A percentile compares a stretch with the other conserved stretches of the same genome.
Conservation (phyloP, 192 early-diverging fungal genomes). For the Linnemannia exigua region DNA sequence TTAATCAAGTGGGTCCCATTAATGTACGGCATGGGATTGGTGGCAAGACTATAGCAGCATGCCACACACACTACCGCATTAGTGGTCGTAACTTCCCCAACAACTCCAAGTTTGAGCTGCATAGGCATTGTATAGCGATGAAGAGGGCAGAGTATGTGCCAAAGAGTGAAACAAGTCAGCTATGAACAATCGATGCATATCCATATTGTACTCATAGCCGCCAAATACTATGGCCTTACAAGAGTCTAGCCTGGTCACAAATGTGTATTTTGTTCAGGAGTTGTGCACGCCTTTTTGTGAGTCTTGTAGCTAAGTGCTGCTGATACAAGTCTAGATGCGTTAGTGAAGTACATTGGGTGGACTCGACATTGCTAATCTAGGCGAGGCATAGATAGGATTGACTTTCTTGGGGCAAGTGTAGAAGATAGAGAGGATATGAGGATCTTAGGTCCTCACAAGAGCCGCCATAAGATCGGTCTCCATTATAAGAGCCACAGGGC, state of each 20-base stretch:
- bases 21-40: constrained; percentile 11
- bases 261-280: constrained; percentile 5
- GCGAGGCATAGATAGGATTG: constrained; percentile 19
- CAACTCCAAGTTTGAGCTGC: constrained; percentile 19
- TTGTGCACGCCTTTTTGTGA: constrained; percentile 25
- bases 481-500: too few relatives aligned
- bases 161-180: constrained; percentile 26
- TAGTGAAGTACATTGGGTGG: constrained; percentile 2
- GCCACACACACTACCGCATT: background rate
- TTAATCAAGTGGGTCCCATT: constrained; percentile 44
- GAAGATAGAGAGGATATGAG: constrained; percentile 30
- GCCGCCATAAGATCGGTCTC: too few relatives aligned
- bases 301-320: constrained; percentile 19
- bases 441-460: too few relatives aligned
- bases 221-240: constrained; percentile 20
- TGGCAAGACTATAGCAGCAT: constrained; percentile 18
- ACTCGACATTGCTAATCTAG: constrained; percentile 19
- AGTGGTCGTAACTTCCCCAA: constrained; percentile 17
- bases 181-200: constrained; percentile 17
- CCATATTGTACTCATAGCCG: constrained; percentile 15
- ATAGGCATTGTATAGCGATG: constrained; percentile 31
- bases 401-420: constrained; percentile 29
- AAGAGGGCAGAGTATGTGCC: constrained; percentile 11
- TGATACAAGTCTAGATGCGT: constrained; percentile 10
- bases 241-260: constrained; percentile 1